phyloP scores from a whole-genome alignment of 1,284 basidiomycete species.

The Papiliotrema nemorosa region DNA sequence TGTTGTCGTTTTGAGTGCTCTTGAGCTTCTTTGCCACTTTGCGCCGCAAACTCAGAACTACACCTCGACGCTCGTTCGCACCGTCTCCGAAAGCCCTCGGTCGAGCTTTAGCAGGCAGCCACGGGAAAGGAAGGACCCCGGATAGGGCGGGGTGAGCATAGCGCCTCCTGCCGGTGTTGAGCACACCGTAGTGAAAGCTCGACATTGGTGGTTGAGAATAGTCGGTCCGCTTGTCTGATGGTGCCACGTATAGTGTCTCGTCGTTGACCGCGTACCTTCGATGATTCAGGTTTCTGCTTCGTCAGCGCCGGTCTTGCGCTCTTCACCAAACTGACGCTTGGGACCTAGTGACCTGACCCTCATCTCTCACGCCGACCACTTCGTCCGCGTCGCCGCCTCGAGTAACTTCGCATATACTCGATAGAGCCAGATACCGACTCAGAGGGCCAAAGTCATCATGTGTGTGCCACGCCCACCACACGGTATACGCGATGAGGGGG shows the following conservation, averaged over 20 bases:
- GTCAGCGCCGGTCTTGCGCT: neutral
- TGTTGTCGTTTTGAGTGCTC: slow-evolving; percentile 19
- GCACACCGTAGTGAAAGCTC: slow-evolving; percentile 82
- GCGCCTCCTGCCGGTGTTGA: slow-evolving; percentile 66
- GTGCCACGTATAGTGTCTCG: slow-evolving; percentile 89
- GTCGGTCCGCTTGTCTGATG: slow-evolving; percentile 83
- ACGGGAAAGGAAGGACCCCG: slow-evolving; percentile 80
- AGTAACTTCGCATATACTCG: slow-evolving; percentile 81
- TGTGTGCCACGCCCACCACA: slow-evolving; percentile 76
- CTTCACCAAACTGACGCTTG: slow-evolving; percentile 60
- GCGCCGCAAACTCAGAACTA: slow-evolving; percentile 39
- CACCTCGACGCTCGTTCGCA: slow-evolving; percentile 50
- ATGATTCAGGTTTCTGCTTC: slow-evolving; percentile 68
- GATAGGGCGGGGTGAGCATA: slow-evolving; percentile 89
- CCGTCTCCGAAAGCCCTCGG: slow-evolving; percentile 39
- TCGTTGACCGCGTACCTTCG: slow-evolving; percentile 86
- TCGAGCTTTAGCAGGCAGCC: slow-evolving; percentile 81
- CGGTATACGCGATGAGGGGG: slow-evolving; percentile 71
- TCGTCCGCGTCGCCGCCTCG: slow-evolving; percentile 76
- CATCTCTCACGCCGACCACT: slow-evolving; percentile 65
- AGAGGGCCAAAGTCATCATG: slow-evolving; percentile 67
- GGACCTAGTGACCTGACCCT: slow-evolving; percentile 73
- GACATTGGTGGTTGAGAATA: slow-evolving; percentile 94
- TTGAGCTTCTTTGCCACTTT: slow-evolving; percentile 41
- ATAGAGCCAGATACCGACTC: slow-evolving; percentile 71